phyloP scores from a whole-genome alignment of 495 filamentous ascomycete species.

The Pyronema omphalodes region DNA sequence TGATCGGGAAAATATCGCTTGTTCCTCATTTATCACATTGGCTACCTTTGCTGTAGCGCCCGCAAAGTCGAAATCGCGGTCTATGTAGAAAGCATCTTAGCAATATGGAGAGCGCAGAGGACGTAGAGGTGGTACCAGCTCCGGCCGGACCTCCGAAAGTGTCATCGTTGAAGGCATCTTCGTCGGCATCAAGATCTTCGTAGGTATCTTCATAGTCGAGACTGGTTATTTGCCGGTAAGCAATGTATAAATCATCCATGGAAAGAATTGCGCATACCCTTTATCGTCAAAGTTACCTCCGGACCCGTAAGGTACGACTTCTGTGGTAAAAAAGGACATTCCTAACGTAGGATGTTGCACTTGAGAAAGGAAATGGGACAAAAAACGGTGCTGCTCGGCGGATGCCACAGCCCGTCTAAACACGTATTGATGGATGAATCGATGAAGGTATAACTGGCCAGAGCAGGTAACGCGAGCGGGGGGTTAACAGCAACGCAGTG shows the following conservation, averaged over 20 bases:
- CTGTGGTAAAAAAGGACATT: too few relatives aligned
- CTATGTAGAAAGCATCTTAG: constrained; percentile 14
- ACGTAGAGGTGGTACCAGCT: constrained; percentile 18
- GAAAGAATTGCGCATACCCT: background rate
- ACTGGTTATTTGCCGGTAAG: constrained; percentile 23
- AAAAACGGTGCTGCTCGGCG: too few relatives aligned
- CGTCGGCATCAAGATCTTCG: constrained; percentile 83
- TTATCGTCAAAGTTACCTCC: too few relatives aligned
- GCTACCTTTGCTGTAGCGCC: constrained; percentile 73
- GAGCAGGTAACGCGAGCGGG: too few relatives aligned
- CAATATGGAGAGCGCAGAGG: background rate
- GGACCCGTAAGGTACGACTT: too few relatives aligned
- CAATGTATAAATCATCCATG: background rate
- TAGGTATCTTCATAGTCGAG: constrained; percentile 97
- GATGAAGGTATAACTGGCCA: too few relatives aligned
- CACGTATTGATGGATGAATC: too few relatives aligned
- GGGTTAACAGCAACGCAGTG: too few relatives aligned
- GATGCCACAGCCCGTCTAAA: too few relatives aligned
- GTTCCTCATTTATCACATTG: constrained; percentile 72
- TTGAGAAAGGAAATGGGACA: too few relatives aligned
- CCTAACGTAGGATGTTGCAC: too few relatives aligned
- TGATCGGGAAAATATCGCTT: constrained; percentile 35
- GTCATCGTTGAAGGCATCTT: constrained; percentile 92
- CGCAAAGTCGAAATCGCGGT: constrained; percentile 95
- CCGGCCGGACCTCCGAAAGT: constrained; percentile 57